Conservation (phyloP, 164 flowering plant species). For the Stephania yunnanensis region DNA sequence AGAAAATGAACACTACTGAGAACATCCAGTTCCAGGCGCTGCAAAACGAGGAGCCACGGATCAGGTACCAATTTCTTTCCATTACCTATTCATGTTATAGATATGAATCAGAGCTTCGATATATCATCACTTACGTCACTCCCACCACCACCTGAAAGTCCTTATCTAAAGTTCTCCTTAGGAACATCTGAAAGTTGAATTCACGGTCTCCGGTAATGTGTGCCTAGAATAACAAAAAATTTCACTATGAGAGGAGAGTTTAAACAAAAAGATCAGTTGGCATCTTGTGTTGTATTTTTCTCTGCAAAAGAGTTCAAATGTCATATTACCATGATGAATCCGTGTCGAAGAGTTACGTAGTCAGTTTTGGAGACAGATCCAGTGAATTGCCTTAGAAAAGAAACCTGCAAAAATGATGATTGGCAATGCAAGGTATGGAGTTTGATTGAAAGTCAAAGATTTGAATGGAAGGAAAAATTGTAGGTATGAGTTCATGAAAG, state of each 20-base stretch:
- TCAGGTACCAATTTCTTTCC: not conserved
- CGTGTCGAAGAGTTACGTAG: conserved; percentile 46
- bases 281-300: not conserved
- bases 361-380: conserved; percentile 52
- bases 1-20: conserved; percentile 50
- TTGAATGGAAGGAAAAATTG: not conserved
- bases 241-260: no score
- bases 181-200: conserved; percentile 48
- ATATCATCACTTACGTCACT: conserved; percentile 34
- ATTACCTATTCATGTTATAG: not conserved
- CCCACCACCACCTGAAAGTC: conserved; percentile 64
- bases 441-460: not conserved
- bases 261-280: not conserved
- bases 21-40: conserved; percentile 64
- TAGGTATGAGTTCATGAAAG: not conserved
- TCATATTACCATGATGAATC: no score
- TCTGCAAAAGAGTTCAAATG: not conserved
- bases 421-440: no score
- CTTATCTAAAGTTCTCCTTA: conserved; percentile 48
- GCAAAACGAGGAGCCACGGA: conserved; percentile 20
- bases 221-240: conserved; percentile 25
- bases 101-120: not conserved
- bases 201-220: conserved; percentile 37
- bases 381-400: conserved; percentile 43
- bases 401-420: conserved; percentile 30